Conservation (phyloP, 2,329 filamentous ascomycete genomes). For the Botrytis medusae region DNA sequence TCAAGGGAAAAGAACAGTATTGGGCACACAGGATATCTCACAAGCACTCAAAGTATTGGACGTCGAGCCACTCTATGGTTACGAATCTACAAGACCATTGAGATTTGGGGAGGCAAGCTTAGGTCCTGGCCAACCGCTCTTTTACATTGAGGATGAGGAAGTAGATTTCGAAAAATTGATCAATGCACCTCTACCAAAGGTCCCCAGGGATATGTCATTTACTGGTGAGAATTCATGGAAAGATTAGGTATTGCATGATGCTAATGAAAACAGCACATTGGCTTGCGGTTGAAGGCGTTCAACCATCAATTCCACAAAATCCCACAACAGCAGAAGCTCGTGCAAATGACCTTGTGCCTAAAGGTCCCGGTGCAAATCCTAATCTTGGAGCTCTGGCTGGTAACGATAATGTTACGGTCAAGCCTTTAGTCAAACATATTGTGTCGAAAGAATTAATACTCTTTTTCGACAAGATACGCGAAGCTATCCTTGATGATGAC, state of each 20-base stretch:
- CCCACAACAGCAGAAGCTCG: constrained; percentile 82
- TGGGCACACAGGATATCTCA: constrained; percentile 86
- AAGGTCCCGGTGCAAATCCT: constrained; percentile 84
- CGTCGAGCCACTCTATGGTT: constrained; percentile 93
- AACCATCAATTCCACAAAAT: constrained; percentile 95
- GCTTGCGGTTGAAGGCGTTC: constrained; percentile 95
- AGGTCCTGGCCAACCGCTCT: constrained; percentile 89
- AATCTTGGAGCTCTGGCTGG: constrained; percentile 81
- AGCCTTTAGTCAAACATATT: constrained; percentile 92
- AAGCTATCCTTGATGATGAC: constrained; percentile 81
- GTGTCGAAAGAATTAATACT: constrained; percentile 93
- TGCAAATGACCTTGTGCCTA: constrained; percentile 81
- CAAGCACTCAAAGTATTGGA: constrained; percentile 84
- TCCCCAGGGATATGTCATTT: constrained; percentile 88
- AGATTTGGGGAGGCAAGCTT: constrained; percentile 92
- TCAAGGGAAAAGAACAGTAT: constrained; percentile 77
- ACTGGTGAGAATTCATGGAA: constrained; percentile 60
- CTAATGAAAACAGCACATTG: constrained; percentile 70
- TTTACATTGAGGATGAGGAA: constrained; percentile 98
- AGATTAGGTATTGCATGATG: background rate
- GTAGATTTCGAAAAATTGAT: constrained; percentile 99
- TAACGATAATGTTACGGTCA: constrained; percentile 78
- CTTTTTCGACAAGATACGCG: constrained; percentile 94
- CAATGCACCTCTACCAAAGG: constrained; percentile 91
- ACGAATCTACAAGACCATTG: constrained; percentile 86